Evolutionary conservation across 139 green algal genomes (phyloP), one percentile per base, ranked within the genome.

Genomic region (Pedinophyceae sp.): DNA sequence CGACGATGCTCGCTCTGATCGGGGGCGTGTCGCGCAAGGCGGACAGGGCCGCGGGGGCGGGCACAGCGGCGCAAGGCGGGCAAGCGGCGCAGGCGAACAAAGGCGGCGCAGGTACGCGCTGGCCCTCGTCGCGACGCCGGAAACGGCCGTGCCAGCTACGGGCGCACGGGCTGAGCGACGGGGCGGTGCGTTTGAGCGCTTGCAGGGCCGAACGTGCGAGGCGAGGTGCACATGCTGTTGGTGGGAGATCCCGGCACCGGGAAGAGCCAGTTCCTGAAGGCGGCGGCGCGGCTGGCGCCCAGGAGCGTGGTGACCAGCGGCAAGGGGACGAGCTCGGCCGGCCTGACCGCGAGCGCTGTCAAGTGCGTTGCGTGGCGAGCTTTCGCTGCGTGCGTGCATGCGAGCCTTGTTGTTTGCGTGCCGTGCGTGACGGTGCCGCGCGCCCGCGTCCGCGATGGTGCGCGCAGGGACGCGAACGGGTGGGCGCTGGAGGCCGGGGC

Each of bases 401-500:
- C n/a, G n/a, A n/a, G n/a, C n/a, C n/a, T n/a, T n/a, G n/a, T n/a
- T n/a, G n/a, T n/a, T n/a, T n/a, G n/a, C n/a, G n/a, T n/a, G n/a
- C n/a, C n/a, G n/a, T n/a, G n/a, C n/a, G n/a, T n/a, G n/a, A n/a
- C n/a, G n/a, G n/a, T n/a, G 51, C 20, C n/a, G 28, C 43, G 51
- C 43, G 16, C 43, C n/a, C n/a, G n/a, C n/a, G n/a, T n/a, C n/a
- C n/a, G n/a, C n/a, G n/a, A n/a, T n/a, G n/a, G n/a, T n/a, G n/a
- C n/a, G 10, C 34, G 10, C 34, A 43, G 28, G 28, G 39, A 61
- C 10, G 10, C 41, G 5, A 29, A 59, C 7, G 52, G 78, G 23
- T 96, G 88, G 88, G 68, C 64, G 1, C 74, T 96, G 48, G 83
- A 96, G 57, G 82, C 87, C 2, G 86, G 86, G 1, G 70, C 70